Conservation (phyloP, 306 rosid species). For the Inga oerstediana region DNA sequence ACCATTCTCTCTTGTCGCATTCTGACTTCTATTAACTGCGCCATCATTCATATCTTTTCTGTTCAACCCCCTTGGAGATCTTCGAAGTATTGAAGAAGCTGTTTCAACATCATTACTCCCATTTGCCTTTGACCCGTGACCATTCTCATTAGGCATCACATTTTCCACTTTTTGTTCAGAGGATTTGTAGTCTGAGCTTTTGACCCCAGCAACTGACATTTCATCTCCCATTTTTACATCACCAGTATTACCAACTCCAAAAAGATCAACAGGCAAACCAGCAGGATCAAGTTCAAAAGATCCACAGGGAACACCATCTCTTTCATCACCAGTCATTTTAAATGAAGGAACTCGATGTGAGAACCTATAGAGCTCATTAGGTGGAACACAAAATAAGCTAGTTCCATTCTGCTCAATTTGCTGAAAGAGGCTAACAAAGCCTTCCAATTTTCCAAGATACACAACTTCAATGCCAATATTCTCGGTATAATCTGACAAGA, state of each 20-base stretch:
- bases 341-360: conserved; percentile 79
- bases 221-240: conserved; percentile 38
- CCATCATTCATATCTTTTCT: not conserved
- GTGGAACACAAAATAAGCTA: conserved; percentile 47
- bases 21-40: not conserved
- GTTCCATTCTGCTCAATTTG: conserved; percentile 42
- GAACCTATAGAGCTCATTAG: conserved; percentile 68
- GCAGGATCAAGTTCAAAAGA: conserved; percentile 94
- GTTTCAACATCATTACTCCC: conserved; percentile 32
- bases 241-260: conserved; percentile 28
- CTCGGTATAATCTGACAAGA: conserved; percentile 63
- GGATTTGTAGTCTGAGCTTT: conserved; percentile 26
- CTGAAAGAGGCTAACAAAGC: conserved; percentile 83
- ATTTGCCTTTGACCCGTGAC: conserved; percentile 23
- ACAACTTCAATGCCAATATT: conserved; percentile 57
- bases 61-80: conserved; percentile 43
- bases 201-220: conserved; percentile 30
- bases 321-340: conserved; percentile 76
- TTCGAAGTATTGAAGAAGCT: conserved; percentile 43
- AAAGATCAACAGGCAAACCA: conserved; percentile 54
- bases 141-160: conserved; percentile 33
- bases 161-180: conserved; percentile 37
- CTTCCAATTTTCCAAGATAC: conserved; percentile 71
- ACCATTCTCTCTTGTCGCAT: conserved; percentile 1
- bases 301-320: conserved; percentile 72